Conservation (phyloP, 1,139 yeast species). For the Pichia sp. region DNA sequence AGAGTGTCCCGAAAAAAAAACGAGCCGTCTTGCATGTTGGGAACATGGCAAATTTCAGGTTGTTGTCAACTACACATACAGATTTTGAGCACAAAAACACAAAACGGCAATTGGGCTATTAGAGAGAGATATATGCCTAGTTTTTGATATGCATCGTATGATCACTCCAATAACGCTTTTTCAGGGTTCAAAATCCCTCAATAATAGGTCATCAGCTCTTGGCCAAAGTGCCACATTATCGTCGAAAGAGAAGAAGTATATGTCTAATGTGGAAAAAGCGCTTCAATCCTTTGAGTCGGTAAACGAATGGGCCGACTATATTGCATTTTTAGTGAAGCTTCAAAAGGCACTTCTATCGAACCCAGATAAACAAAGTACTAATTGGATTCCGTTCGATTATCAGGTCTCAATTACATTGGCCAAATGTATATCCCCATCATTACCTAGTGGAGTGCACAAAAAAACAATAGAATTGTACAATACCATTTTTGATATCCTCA, state of each 20-base stretch:
- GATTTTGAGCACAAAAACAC: background rate
- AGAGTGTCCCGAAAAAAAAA: too few relatives aligned
- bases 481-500: conserved; percentile 56
- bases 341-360: conserved; percentile 56
- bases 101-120: background rate
- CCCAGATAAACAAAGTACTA: conserved; percentile 26
- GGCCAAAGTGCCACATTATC: conserved; percentile 23
- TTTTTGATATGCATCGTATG: conserved; percentile 16
- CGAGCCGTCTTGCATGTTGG: too few relatives aligned
- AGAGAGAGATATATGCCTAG: too few relatives aligned
- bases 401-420: conserved; percentile 46
- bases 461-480: conserved; percentile 76
- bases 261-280: conserved; percentile 63
- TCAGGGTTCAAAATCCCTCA: conserved; percentile 14
- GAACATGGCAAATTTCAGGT: too few relatives aligned
- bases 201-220: conserved; percentile 8
- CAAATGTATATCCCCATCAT: conserved; percentile 63
- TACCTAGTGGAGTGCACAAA: conserved; percentile 95
- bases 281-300: conserved; percentile 68
- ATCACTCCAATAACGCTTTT: conserved; percentile 27
- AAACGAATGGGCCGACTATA: conserved; percentile 98
- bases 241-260: conserved; percentile 63
- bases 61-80: too few relatives aligned
- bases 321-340: conserved; percentile 74
- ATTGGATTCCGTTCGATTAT: conserved; percentile 50